A percentile compares a stretch with the other conserved stretches of the same genome.
Conservation (phyloP, 2,329 filamentous ascomycete genomes). For the Exophiala aquamarina region DNA sequence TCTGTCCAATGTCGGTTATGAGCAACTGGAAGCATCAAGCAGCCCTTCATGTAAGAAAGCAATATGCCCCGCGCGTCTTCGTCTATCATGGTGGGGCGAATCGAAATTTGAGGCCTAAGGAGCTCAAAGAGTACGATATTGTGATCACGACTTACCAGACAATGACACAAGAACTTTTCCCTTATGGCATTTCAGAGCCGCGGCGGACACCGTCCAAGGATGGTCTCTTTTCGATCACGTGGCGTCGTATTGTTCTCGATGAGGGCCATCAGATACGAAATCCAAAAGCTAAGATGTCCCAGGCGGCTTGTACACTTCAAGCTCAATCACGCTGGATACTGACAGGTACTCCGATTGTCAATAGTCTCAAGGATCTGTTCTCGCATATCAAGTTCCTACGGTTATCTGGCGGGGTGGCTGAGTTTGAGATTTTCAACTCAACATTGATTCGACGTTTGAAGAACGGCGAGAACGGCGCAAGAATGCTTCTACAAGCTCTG, state of each 20-base stretch:
- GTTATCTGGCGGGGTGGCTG: constrained; percentile 73
- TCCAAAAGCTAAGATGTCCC: constrained; percentile 67
- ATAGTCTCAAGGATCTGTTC: constrained; percentile 77
- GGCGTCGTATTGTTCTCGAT: constrained; percentile 78
- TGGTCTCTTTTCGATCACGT: constrained; percentile 64
- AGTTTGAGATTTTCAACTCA: constrained; percentile 70
- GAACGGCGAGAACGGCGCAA: constrained; percentile 56
- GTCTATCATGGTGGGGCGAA: constrained; percentile 70
- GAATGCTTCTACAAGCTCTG: constrained; percentile 68
- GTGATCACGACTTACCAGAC: constrained; percentile 85
- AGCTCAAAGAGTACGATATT: constrained; percentile 68
- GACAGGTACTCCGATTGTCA: constrained; percentile 80
- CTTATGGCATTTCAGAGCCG: constrained; percentile 45
- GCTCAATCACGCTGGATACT: constrained; percentile 76
- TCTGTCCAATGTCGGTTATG: constrained; percentile 83
- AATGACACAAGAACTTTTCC: constrained; percentile 64
- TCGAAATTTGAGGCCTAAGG: constrained; percentile 53
- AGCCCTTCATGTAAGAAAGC: constrained; percentile 64
- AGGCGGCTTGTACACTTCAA: constrained; percentile 65
- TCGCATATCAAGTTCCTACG: constrained; percentile 76
- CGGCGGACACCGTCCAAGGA: constrained; percentile 42
- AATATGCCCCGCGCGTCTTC: constrained; percentile 65
- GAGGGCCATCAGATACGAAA: constrained; percentile 85
- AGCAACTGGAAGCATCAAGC: constrained; percentile 87
- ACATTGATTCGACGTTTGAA: constrained; percentile 69